A percentile compares a stretch with the other conserved stretches of the same genome.
These are phyloP conservation scores for Eruca vesicaria DNA, from an alignment of 441 rosid species.

Conservation along the genomic window DNA sequence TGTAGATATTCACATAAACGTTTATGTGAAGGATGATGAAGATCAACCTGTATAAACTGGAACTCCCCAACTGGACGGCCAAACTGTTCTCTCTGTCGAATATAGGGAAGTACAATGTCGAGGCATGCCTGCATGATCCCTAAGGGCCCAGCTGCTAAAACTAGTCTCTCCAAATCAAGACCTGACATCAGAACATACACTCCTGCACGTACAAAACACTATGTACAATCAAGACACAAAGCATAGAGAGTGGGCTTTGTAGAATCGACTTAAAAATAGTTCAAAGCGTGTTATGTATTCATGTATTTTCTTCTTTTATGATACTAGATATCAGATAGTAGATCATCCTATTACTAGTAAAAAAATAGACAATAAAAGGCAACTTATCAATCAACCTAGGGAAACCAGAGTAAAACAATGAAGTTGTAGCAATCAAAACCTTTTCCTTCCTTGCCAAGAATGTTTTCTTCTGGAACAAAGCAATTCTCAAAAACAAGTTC, in stretches of 20 bases:
- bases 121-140: conserved; percentile 98
- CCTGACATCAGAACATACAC: conserved; percentile 98
- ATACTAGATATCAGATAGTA: not conserved
- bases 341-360: not conserved
- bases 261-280: not conserved
- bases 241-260: not conserved
- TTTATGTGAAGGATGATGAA: conserved; percentile 11
- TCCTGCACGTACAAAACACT: conserved; percentile 47
- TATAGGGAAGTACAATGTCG: conserved; percentile 89
- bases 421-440: conserved; percentile 44
- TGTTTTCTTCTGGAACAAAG: conserved; percentile 86
- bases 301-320: not conserved
- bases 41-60: conserved; percentile 84
- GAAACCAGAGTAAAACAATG: not conserved
- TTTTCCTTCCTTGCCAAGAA: conserved; percentile 92
- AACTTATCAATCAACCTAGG: not conserved
- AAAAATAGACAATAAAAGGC: not conserved
- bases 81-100: conserved; percentile 81
- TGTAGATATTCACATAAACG: not conserved
- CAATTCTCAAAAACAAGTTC: conserved; percentile 97
- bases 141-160: conserved; percentile 88
- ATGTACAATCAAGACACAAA: conserved; percentile 14
- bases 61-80: conserved; percentile 91
- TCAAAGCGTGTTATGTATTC: not conserved
- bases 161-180: conserved; percentile 92